Base-by-base conservation (phyloP, 495 filamentous ascomycete species). In the Penicillium subrubescens region DNA sequence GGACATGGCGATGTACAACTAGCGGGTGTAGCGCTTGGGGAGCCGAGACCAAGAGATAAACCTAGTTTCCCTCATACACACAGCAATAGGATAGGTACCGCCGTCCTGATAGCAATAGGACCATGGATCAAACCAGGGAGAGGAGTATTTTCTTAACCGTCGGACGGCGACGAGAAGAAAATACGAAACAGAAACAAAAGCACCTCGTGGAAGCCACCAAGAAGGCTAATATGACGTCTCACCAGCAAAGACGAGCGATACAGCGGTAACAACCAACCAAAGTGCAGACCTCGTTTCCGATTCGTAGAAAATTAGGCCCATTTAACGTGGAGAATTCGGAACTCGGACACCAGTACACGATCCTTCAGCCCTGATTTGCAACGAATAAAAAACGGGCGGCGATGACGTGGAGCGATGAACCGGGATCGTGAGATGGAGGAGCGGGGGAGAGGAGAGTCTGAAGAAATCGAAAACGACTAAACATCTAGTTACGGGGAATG, bases 1-100 rank as follows among this genome's bases (percentile, higher is more conserved):
- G 17, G 59, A 54, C 73, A 76, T 77, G 46, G 15, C 23, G 46
- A 19, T 53, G 5, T 31, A 51, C 17, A 39, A n/a, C 5, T 12
- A 54, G 48, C 44, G 59, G 48, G 27, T 2, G 17, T 35, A 14
- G 11, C 8, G 12, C 54, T 53, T 29, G 31, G 31, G 25, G 25
- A 14, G 34, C 43, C 25, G 50, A 43, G 37, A 5, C 12, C 57
- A 46, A 54, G 39, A 39, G 43, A 48, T 64, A 29, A 29, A 19
- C 8, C n/a, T 10, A 12, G 12, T 35, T 33, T 10, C 52, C 51
- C 27, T 33, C 31, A 8, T 55, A 23, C 29, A 21, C 14, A n/a
- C 31, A 55, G 23, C 29, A 17, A 34, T 34, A 19, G 43, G 23
- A 46, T 21, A 27, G 35, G 43, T 50, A 21, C 57, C 25, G 35